phyloP scores from a whole-genome alignment of 768 basidiomycete species.

The Tubosaeta sp. region DNA sequence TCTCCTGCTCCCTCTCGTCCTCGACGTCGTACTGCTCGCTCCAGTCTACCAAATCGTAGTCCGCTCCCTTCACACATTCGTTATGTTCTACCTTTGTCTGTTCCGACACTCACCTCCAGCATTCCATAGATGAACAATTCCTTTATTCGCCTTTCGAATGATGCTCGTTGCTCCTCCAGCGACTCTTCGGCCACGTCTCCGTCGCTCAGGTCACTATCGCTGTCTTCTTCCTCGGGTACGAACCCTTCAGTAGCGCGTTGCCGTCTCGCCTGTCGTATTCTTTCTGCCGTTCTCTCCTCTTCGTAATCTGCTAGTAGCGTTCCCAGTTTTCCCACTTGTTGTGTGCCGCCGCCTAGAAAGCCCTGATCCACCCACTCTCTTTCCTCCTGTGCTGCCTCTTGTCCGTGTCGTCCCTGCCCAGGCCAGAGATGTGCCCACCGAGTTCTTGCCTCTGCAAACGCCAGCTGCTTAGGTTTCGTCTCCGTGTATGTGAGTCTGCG shows the following conservation, averaged over 20 bases:
- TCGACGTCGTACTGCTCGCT: conserved; percentile 62
- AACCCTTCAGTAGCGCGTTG: conserved; percentile 40
- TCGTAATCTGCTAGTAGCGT: conserved; percentile 66
- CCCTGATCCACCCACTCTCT: conserved; percentile 58
- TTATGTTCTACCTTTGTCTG: background rate
- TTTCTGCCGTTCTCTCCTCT: conserved; percentile 71
- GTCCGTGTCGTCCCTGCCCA: conserved; percentile 45
- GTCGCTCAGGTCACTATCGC: conserved; percentile 35
- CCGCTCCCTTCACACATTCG: conserved; percentile 44
- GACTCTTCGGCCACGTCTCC: conserved; percentile 36
- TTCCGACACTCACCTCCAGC: conserved; percentile 51
- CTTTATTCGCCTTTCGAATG: conserved; percentile 58
- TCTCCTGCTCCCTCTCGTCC: conserved; percentile 60
- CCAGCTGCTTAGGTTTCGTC: conserved; percentile 51
- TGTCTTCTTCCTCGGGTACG: conserved; percentile 57
- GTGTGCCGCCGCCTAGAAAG: conserved; percentile 53
- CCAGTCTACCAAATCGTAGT: conserved; percentile 75
- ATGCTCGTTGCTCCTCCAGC: conserved; percentile 43
- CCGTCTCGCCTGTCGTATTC: conserved; percentile 45
- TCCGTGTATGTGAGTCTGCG: conserved; percentile 61
- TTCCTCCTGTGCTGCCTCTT: conserved; percentile 61
- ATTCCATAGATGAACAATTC: conserved; percentile 75
- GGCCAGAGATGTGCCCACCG: conserved; percentile 70
- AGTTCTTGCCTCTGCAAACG: conserved; percentile 46
- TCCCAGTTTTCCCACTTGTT: conserved; percentile 69